A percentile compares a stretch with the other conserved stretches of the same genome.
These are phyloP conservation scores for Fusarium pilosicola DNA, from an alignment of 2,329 filamentous ascomycete species.

Conservation along the genomic window DNA sequence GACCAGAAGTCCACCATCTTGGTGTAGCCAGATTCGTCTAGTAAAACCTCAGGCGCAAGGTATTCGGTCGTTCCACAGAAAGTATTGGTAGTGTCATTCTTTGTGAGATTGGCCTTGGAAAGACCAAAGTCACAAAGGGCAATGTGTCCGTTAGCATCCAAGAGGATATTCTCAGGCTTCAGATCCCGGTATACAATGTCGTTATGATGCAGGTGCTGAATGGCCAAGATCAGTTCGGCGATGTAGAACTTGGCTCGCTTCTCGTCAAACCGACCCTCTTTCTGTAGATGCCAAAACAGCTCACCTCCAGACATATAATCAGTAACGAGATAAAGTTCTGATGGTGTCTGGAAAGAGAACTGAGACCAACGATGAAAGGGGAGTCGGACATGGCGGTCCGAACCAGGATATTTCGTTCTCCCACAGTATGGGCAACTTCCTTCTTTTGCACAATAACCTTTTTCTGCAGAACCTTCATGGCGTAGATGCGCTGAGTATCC, in stretches of 20 bases:
- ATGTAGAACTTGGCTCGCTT: slow-evolving; percentile 98
- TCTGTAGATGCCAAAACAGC: slow-evolving; percentile 98
- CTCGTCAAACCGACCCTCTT: slow-evolving; percentile 95
- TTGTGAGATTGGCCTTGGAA: slow-evolving; percentile 95
- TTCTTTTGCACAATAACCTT: slow-evolving; percentile 99
- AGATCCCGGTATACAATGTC: slow-evolving; percentile 98
- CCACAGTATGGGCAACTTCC: slow-evolving; percentile 95
- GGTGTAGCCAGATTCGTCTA: slow-evolving; percentile 97
- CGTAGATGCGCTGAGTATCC: slow-evolving; percentile 94
- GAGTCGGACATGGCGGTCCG: slow-evolving; percentile 96
- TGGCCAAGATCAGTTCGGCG: slow-evolving; percentile 92
- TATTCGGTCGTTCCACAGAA: slow-evolving; percentile 99
- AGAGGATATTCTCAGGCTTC: slow-evolving; percentile 96
- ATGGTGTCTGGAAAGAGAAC: slow-evolving; percentile 97
- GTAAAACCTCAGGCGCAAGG: slow-evolving; percentile 90
- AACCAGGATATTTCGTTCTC: slow-evolving; percentile 96
- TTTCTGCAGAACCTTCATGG: slow-evolving; percentile 99
- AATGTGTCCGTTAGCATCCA: slow-evolving; percentile 98
- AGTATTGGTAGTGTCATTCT: slow-evolving; percentile 98
- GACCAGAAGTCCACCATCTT: slow-evolving; percentile 99
- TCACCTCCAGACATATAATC: slow-evolving; percentile 99
- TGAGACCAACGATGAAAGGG: slow-evolving; percentile 96
- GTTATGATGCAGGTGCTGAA: slow-evolving; percentile 94
- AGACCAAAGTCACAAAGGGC: slow-evolving; percentile 97
- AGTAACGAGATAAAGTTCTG: slow-evolving; percentile 96